Evolutionary conservation across 2,329 filamentous ascomycete species (phyloP).

Genomic region (Fusarium papillatum): DNA sequence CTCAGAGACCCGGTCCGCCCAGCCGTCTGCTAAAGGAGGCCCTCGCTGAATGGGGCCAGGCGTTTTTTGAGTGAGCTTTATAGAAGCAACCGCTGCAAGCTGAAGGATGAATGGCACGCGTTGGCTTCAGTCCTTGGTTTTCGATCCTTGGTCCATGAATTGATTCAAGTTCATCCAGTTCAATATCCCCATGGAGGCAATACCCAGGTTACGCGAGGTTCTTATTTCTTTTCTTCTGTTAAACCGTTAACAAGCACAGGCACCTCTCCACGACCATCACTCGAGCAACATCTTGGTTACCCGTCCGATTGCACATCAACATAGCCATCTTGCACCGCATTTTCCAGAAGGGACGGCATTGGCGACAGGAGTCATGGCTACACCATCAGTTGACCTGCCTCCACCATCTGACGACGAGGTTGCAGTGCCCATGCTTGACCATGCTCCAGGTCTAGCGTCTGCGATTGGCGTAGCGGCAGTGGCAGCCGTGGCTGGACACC

Average conservation of each 20-base stretch:
- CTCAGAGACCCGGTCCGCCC: constrained; percentile 41
- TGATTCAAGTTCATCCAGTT: constrained; percentile 4
- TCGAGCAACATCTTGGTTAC: background rate
- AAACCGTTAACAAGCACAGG: constrained; percentile 19
- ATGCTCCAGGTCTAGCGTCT: constrained; percentile 42
- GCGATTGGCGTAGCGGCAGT: constrained; percentile 43
- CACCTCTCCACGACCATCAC: background rate
- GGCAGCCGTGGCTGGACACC: constrained; percentile 37
- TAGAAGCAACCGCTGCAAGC: constrained; percentile 33
- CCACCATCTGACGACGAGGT: constrained; percentile 43
- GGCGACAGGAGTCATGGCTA: constrained; percentile 37
- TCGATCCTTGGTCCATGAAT: constrained; percentile 10
- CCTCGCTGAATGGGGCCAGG: constrained; percentile 17
- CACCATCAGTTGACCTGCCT: constrained; percentile 42
- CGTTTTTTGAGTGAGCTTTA: constrained; percentile 26
- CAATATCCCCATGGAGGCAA: constrained; percentile 28
- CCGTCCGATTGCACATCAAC: constrained; percentile 2
- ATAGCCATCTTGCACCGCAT: background rate
- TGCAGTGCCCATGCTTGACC: constrained; percentile 39
- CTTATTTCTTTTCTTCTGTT: constrained; percentile 4
- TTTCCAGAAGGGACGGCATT: background rate
- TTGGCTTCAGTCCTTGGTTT: constrained; percentile 13
- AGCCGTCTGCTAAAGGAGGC: constrained; percentile 33
- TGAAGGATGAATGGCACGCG: constrained; percentile 9
- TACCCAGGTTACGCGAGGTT: background rate